Evolutionary conservation across 2,329 filamentous ascomycete genomes (phyloP).

Genomic region (Hymenoscyphus fructigenus): DNA sequence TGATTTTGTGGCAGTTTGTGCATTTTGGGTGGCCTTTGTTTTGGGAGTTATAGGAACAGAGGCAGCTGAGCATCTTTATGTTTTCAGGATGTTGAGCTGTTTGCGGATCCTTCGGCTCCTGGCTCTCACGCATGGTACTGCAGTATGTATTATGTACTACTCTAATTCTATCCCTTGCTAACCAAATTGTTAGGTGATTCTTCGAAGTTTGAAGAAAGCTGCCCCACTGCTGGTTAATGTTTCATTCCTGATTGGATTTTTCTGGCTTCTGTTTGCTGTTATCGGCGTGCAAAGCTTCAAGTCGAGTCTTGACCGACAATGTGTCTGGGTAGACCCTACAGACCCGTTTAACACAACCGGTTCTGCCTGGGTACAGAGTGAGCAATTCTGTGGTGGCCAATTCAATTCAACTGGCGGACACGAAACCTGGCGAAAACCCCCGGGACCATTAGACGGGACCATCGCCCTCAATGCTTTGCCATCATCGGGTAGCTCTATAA

Average conservation of each 20-base stretch:
- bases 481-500: slow-evolving; percentile 55
- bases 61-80: slow-evolving; percentile 68
- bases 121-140: slow-evolving; percentile 88
- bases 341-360: slow-evolving; percentile 50
- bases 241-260: slow-evolving; percentile 91
- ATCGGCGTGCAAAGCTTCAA: slow-evolving; percentile 97
- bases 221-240: slow-evolving; percentile 89
- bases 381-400: slow-evolving; percentile 86
- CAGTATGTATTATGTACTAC: slow-evolving; percentile 54
- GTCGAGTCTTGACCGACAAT: slow-evolving; percentile 73
- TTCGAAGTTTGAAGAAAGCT: slow-evolving; percentile 92
- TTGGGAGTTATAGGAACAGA: slow-evolving; percentile 72
- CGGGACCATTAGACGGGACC: slow-evolving; percentile 30
- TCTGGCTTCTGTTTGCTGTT: slow-evolving; percentile 97
- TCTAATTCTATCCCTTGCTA: not conserved
- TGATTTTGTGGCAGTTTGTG: slow-evolving; percentile 91
- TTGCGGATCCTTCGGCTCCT: slow-evolving; percentile 89
- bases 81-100: slow-evolving; percentile 96
- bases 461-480: slow-evolving; percentile 42
- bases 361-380: slow-evolving; percentile 58
- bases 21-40: slow-evolving; percentile 88
- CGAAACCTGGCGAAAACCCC: slow-evolving; percentile 63
- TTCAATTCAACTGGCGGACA: slow-evolving; percentile 56
- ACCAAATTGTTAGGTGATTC: slow-evolving; percentile 66
- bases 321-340: slow-evolving; percentile 70